A percentile compares a stretch with the other conserved stretches of the same genome.
These are phyloP conservation scores for Monosporascus sp. DNA, from an alignment of 2,329 filamentous ascomycete genomes.

Conservation along the genomic window DNA sequence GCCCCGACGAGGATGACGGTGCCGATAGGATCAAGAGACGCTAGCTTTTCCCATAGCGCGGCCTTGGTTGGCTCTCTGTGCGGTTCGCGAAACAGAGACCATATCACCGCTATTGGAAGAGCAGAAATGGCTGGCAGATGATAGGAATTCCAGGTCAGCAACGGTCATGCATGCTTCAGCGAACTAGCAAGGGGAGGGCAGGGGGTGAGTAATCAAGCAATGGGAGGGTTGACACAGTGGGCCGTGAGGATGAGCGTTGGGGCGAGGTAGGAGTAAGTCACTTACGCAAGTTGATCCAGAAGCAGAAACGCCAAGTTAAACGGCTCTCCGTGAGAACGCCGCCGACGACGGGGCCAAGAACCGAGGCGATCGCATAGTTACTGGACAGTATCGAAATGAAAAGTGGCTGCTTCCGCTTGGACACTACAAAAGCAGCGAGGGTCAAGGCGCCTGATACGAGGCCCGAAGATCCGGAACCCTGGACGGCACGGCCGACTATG, in stretches of 20 bases:
- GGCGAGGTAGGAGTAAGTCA: background rate
- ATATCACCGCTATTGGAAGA: no score
- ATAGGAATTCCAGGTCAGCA: no score
- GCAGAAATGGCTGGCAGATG: no score
- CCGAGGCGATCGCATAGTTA: background rate
- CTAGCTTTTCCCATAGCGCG: background rate
- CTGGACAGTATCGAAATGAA: background rate
- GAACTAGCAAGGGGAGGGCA: no score
- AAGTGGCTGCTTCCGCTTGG: background rate
- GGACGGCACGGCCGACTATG: background rate
- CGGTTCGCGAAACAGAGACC: no score
- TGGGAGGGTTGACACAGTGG: no score
- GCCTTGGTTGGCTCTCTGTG: no score
- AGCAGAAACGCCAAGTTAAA: background rate
- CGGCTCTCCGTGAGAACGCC: background rate
- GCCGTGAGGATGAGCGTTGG: no score
- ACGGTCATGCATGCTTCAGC: no score
- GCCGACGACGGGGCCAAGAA: background rate
- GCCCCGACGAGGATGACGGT: conserved; percentile 1
- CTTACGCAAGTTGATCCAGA: background rate
- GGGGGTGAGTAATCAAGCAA: no score
- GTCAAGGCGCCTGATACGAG: background rate
- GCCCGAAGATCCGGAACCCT: background rate
- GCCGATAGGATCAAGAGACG: conserved; percentile 1
- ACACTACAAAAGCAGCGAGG: background rate